These are phyloP conservation scores for Lentithecium fluviatile DNA, from an alignment of 495 filamentous ascomycete genomes.

Conservation along the genomic window DNA sequence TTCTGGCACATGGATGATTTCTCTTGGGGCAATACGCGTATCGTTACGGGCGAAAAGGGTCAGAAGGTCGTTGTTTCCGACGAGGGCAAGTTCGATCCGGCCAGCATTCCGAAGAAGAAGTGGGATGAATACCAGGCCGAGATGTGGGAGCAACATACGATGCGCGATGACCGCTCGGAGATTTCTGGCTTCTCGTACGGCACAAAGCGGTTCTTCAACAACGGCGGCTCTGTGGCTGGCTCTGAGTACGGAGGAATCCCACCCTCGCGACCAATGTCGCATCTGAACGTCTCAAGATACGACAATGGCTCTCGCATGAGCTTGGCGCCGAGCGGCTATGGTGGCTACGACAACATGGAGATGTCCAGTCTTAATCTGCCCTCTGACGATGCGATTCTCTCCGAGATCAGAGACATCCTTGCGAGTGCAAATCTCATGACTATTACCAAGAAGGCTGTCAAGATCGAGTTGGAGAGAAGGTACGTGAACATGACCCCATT, in stretches of 20 bases:
- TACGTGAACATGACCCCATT: constrained; percentile 42
- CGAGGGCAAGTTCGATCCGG: constrained; percentile 97
- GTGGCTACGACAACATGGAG: constrained; percentile 53
- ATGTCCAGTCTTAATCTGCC: constrained; percentile 77
- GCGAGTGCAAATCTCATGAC: constrained; percentile 91
- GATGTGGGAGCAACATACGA: constrained; percentile 89
- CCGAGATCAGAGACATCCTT: constrained; percentile 92
- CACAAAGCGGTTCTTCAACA: constrained; percentile 62
- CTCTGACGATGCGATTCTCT: constrained; percentile 81
- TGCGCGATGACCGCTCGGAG: constrained; percentile 83
- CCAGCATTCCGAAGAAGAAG: constrained; percentile 90
- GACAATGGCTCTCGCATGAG: constrained; percentile 67
- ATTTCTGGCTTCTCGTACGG: constrained; percentile 87
- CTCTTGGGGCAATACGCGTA: constrained; percentile 93
- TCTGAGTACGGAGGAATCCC: constrained; percentile 60
- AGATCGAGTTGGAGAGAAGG: constrained; percentile 83
- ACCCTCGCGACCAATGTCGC: constrained; percentile 70
- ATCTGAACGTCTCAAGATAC: constrained; percentile 60
- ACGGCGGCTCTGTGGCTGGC: constrained; percentile 46
- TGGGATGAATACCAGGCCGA: constrained; percentile 99
- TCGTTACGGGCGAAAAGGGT: constrained; percentile 95
- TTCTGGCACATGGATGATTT: constrained; percentile 99
- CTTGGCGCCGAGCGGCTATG: constrained; percentile 59
- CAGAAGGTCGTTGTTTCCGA: constrained; percentile 91
- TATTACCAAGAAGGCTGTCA: constrained; percentile 98